These are phyloP conservation scores for Aureobasidium lini DNA, from an alignment of 2,329 filamentous ascomycete species.

Conservation along the genomic window DNA sequence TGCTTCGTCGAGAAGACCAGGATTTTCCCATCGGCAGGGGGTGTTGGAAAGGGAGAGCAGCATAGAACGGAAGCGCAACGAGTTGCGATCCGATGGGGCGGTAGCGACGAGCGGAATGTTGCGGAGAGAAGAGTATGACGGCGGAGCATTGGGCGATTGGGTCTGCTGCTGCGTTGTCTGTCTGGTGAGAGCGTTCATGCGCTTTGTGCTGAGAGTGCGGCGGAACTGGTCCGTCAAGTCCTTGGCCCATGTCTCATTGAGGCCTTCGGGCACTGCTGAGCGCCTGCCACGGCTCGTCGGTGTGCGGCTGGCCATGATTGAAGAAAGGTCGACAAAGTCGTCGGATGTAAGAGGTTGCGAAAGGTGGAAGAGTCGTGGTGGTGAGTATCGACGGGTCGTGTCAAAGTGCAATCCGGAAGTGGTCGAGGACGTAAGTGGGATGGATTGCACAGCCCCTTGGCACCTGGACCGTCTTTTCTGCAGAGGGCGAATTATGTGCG, in stretches of 20 bases:
- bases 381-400: too few relatives aligned
- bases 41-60: slow-evolving; percentile 80
- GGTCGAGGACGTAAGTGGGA: neutral
- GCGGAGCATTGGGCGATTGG: slow-evolving; percentile 31
- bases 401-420: neutral
- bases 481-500: neutral
- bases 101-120: slow-evolving; percentile 66
- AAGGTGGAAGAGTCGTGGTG: neutral
- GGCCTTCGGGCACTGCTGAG: slow-evolving; percentile 6
- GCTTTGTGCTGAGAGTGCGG: slow-evolving; percentile 74
- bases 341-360: neutral
- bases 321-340: neutral
- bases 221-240: slow-evolving; percentile 80
- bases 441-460: slow-evolving; percentile 10
- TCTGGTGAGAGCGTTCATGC: slow-evolving; percentile 64
- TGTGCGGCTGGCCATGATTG: slow-evolving; percentile 10
- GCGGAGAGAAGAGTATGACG: slow-evolving; percentile 51
- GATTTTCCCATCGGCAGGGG: slow-evolving; percentile 92
- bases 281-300: slow-evolving; percentile 5
- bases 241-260: slow-evolving; percentile 61
- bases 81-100: slow-evolving; percentile 52
- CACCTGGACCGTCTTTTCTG: slow-evolving; percentile 6
- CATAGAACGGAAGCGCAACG: slow-evolving; percentile 54
- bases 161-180: slow-evolving; percentile 25
- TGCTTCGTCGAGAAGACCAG: slow-evolving; percentile 86